Base-by-base conservation (phyloP, 1,284 basidiomycete species). In the Pseudozyma pruni region DNA sequence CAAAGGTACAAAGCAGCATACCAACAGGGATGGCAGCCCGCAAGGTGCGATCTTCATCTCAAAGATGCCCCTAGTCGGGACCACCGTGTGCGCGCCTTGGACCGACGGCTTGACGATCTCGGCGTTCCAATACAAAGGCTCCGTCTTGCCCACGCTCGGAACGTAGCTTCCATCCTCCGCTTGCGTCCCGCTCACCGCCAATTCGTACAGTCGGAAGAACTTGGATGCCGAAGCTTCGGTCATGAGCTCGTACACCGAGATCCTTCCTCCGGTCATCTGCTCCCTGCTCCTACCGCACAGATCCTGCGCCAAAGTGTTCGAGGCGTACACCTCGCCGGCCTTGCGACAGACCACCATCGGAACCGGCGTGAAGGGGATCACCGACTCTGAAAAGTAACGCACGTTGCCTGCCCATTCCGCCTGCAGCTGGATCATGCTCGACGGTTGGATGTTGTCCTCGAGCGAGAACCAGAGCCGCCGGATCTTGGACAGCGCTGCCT, bases 11-110 rank as follows among this genome's bases (percentile, higher is more conserved):
- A 70, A 70, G 44, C 66, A 70, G 45, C 59, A 62, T 1, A 70
- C 66, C 39, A 70, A 39, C 5, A 70, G 40, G 14, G 66, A 70
- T n/a, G 68, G 68, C 27, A 72, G 62, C 13, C 68, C 68, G 19
- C 68, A 72, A 11, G 68, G 68, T n/a, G 68, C 68, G 23, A 72
- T 72, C 48, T 67, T 72, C 68, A 72, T 72, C 62, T 72, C 68
- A 41, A 72, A 72, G 19, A 72, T 45, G 43, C 62, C 68, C 8
- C 62, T 37, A 8, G 62, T 56, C 2, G 57, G 50, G 17, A 66
- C 2, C 23, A 67, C 51, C 8, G 48, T 37, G 10, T 23, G 14
- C 14, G 42, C 46, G 1, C 53, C 58, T 20, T 55, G 47, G 8
- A 16, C 40, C 8, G 53, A 55, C 19, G 29, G 51, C 3, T 40